Conservation (phyloP, 345 rosid genomes). For the Angophora floribunda region DNA sequence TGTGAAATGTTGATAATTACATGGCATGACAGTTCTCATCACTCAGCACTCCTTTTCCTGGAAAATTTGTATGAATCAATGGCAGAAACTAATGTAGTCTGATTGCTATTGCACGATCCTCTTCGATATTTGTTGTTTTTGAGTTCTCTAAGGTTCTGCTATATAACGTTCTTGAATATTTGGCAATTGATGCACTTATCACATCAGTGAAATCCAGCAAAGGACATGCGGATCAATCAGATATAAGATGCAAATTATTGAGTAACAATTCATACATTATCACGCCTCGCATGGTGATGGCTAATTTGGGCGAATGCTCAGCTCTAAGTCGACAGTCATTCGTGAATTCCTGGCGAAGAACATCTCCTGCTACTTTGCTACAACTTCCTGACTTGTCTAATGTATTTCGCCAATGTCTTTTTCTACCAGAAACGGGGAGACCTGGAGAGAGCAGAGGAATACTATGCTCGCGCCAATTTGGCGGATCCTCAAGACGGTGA, state of each 20-base stretch:
- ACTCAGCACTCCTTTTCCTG: neutral
- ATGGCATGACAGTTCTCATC: neutral
- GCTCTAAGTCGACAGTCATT: neutral
- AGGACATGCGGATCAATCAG: neutral
- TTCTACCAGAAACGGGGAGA: conserved; percentile 29
- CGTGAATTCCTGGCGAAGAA: neutral
- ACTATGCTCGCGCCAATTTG: conserved; percentile 39
- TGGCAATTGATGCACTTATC: neutral
- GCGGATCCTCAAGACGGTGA: conserved; percentile 50
- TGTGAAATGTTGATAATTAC: neutral
- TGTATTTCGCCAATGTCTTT: neutral
- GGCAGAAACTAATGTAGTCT: neutral
- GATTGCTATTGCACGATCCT: neutral
- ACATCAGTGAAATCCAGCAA: rapidly evolving
- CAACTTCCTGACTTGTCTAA: neutral
- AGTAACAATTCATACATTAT: neutral
- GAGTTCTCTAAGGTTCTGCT: neutral
- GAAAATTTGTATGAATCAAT: neutral
- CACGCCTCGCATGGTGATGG: neutral
- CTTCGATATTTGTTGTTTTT: neutral
- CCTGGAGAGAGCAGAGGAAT: conserved; percentile 35
- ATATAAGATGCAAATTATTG: neutral
- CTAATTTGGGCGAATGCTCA: neutral
- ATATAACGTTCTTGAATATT: neutral
- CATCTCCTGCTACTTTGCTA: neutral